Conservation (phyloP, 78 protist genomes). For the Polysphondylium violaceum region DNA sequence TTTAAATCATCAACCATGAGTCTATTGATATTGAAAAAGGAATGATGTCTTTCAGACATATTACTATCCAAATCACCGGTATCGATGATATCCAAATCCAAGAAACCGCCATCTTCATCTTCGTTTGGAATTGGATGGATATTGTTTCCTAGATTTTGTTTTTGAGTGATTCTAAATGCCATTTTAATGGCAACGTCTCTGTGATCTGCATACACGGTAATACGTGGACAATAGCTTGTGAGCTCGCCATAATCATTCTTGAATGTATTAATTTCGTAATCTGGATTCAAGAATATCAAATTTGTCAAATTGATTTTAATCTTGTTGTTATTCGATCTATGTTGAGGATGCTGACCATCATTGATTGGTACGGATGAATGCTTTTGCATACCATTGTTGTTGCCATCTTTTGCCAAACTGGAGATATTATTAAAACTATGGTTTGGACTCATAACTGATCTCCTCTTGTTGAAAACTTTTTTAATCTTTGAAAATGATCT, state of each 20-base stretch:
- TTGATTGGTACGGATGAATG: not conserved
- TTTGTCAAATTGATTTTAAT: constrained; percentile 56
- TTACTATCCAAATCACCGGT: constrained; percentile 67
- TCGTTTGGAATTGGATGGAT: constrained; percentile 29
- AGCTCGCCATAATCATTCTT: constrained; percentile 70
- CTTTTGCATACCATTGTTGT: not conserved
- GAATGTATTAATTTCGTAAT: constrained; percentile 51
- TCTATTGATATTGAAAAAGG: constrained; percentile 79
- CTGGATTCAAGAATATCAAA: constrained; percentile 82
- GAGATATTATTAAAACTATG: constrained; percentile 4
- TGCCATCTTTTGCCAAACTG: not conserved
- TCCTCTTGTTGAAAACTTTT: constrained; percentile 50
- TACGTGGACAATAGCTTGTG: constrained; percentile 52
- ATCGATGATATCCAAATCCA: constrained; percentile 84
- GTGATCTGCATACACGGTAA: constrained; percentile 83
- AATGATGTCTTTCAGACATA: constrained; percentile 77
- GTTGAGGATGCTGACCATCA: not conserved
- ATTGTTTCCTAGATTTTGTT: constrained; percentile 72
- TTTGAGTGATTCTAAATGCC: constrained; percentile 65
- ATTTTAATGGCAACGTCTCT: constrained; percentile 74
- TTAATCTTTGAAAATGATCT: constrained; percentile 48
- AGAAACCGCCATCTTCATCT: constrained; percentile 18
- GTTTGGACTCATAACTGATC: constrained; percentile 3
- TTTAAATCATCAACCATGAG: constrained; percentile 82
- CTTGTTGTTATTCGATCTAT: not conserved